Base-by-base conservation (phyloP, 1,284 basidiomycete species). In the Ceratorhiza oryzae-sativae region DNA sequence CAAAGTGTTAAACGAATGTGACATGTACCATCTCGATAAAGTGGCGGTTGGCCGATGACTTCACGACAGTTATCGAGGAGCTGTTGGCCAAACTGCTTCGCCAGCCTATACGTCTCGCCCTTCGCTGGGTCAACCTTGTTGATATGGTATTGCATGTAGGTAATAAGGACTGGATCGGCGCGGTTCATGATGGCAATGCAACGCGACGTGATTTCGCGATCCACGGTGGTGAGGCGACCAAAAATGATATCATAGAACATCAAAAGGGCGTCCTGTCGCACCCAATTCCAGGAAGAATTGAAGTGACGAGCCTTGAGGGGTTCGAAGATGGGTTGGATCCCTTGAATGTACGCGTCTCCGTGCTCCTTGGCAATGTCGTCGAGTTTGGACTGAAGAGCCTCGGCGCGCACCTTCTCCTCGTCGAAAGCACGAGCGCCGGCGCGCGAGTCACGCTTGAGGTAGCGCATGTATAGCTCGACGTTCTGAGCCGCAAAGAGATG, bases 221-320 rank as follows among this genome's bases (percentile, higher is more conserved):
- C 95, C 76, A 97, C 93, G 34, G 94, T 94, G 36, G 91, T 95
- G 73, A 97, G 87, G 56, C 92, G 90, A 58, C 97, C 97, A 77
- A 95, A 95, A 79, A 98, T 94, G 81, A 98, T 97, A 80, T 98
- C 96, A 83, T 96, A 98, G 84, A 91, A 98, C 92, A 98, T 94
- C 73, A 93, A 84, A 48, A 98, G 85, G 30, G 95, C 94, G 75
- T 97, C 95, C 82, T 98, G 95, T 76, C 97, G 90, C 63, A 93
- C 95, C 97, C 97, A 99, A 81, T 99, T 99, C 97, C 97, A 99
- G 12, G 92, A 95, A 10, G 95, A 98, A 80, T 98, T 95, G 84
- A 99, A 99, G 79, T 93, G 94, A 62, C 97, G 93, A 20, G 96
- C 97, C 82, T 99, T 99, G 80, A 97, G 85, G 2, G 93, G 90